These are phyloP conservation scores for Glycine latifolia DNA, from an alignment of 306 rosid genomes.

Conservation along the genomic window DNA sequence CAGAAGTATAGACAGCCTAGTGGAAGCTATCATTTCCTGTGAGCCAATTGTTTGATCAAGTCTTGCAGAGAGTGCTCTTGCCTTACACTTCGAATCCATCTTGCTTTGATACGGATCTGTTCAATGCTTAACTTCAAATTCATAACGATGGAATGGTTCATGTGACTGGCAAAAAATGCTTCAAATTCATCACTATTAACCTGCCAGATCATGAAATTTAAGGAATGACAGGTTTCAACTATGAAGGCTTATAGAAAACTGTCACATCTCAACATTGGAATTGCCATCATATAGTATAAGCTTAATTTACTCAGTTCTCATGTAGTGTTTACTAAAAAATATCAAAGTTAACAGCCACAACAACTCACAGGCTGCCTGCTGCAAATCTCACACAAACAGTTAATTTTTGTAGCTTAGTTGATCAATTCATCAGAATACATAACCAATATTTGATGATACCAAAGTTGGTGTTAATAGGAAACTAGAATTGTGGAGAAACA, in stretches of 20 bases:
- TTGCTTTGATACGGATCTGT: conserved; percentile 57
- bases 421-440: conserved; percentile 24
- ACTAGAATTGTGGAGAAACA: too few relatives aligned
- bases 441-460: too few relatives aligned
- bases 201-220: conserved; percentile 49
- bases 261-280: conserved; percentile 9
- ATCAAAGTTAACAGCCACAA: conserved; percentile 11
- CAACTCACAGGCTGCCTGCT: not conserved
- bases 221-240: conserved; percentile 31
- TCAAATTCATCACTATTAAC: conserved; percentile 56
- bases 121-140: not conserved
- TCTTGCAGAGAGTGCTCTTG: conserved; percentile 54
- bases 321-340: not conserved
- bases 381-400: too few relatives aligned
- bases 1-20: not conserved
- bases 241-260: not conserved
- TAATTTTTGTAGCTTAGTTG: not conserved
- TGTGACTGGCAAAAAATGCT: too few relatives aligned
- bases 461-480: too few relatives aligned
- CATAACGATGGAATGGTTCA: too few relatives aligned
- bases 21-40: conserved; percentile 31
- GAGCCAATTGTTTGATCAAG: conserved; percentile 50
- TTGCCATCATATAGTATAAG: conserved; percentile 13
- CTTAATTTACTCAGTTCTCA: conserved; percentile 14
- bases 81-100: conserved; percentile 49